Evolutionary conservation across 2,329 filamentous ascomycete genomes (phyloP).

Genomic region (Pyrenochaeta sp.): DNA sequence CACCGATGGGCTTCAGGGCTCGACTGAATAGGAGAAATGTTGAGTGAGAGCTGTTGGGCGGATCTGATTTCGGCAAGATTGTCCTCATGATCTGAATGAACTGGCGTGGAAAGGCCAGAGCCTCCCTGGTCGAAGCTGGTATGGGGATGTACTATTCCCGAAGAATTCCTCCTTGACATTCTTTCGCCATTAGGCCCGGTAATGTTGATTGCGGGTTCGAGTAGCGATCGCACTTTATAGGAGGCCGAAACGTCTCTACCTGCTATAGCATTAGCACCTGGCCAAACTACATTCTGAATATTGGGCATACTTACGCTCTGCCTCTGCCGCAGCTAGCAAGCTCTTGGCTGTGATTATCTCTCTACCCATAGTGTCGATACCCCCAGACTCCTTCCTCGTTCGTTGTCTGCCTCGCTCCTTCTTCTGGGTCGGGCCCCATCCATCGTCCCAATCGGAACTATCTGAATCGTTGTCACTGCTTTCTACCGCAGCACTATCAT

Average conservation of each 20-base stretch:
- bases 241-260: conserved; percentile 61
- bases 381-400: conserved; percentile 42
- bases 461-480: conserved; percentile 70
- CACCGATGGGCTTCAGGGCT: conserved; percentile 80
- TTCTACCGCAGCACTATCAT: conserved; percentile 67
- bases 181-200: conserved; percentile 70
- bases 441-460: conserved; percentile 72
- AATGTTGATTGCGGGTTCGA: conserved; percentile 73
- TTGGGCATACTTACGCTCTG: conserved; percentile 70
- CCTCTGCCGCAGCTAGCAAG: conserved; percentile 76
- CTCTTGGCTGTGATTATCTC: conserved; percentile 62
- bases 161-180: conserved; percentile 59
- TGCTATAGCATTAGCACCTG: conserved; percentile 28
- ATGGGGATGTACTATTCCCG: conserved; percentile 73
- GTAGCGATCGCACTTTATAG: conserved; percentile 68
- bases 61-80: conserved; percentile 85
- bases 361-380: conserved; percentile 46
- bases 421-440: conserved; percentile 46
- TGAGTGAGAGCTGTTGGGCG: conserved; percentile 84
- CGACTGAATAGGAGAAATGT: conserved; percentile 80
- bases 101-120: conserved; percentile 65
- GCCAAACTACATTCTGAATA: background rate
- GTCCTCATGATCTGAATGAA: conserved; percentile 86
- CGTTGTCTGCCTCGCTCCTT: conserved; percentile 51
- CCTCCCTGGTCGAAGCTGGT: conserved; percentile 82